Base-by-base conservation (phyloP, 163 green algal genomes). In the Chloroidium sp. region DNA sequence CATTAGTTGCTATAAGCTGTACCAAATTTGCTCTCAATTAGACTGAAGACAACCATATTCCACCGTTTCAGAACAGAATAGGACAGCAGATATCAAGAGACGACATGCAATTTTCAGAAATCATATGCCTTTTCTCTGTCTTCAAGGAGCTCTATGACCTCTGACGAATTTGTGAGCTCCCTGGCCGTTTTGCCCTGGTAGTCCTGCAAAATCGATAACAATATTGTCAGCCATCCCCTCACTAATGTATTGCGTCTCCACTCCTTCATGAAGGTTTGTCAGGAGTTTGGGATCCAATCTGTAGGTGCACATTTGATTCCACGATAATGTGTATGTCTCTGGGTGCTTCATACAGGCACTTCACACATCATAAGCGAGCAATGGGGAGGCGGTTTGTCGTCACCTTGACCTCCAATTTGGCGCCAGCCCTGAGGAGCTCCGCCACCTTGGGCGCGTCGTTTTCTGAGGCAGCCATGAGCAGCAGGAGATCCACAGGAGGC, bases 401-500 rank as follows among this genome's bases (percentile, higher is more conserved):
- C 58, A 87, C 81, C 81, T 85, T 87, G 58, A 78, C 72, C 2
- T 83, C 87, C 0, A 86, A n/a, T 82, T 97, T 77, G 0, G 93
- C 94, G 1, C 94, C 94, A 59, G 93, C 90, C n/a, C 82, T 81
- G 62, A 97, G 84, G 62, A 97, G 88, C 90, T 97, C 93, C 69
- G 90, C 85, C 14, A 97, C 90, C 86, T 97, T 97, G 61, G 93
- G 93, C 0, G 88, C 85, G 75, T 98, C 94, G 69, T 90, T 90
- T 81, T 97, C 93, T 59, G 76, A 81, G 76, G 85, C 86, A 0
- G 94, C 91, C 87, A 95, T 92, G 59, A 97, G 83, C 82, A 98
- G 89, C 78, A 98, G 88, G 13, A 96, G 85, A 85, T 97, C 94
- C 4, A 94, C 90, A 3, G 92, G 93, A 74, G 92, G 84, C 59